Conservation (phyloP, 495 filamentous ascomycete species). For the Lophiostoma macrostomum region DNA sequence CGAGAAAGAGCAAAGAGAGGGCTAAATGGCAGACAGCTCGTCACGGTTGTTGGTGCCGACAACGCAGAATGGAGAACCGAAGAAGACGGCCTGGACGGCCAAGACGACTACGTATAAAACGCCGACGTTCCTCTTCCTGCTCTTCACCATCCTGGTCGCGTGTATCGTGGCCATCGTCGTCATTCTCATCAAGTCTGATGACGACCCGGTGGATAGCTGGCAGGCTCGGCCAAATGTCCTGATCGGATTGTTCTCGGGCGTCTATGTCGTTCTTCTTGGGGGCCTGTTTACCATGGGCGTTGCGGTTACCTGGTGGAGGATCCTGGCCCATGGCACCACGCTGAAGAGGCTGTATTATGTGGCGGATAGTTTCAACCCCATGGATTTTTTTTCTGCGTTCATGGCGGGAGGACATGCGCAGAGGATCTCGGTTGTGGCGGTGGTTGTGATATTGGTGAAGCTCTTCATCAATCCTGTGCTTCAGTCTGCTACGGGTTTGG, state of each 20-base stretch:
- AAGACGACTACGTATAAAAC: conserved; percentile 9
- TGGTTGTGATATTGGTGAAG: conserved; percentile 12
- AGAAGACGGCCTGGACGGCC: neutral
- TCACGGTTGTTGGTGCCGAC: conserved; percentile 9
- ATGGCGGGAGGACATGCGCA: conserved; percentile 17
- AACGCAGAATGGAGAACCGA: conserved; percentile 4
- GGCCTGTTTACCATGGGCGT: conserved; percentile 14
- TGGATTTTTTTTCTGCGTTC: conserved; percentile 14
- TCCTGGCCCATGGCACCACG: conserved; percentile 21
- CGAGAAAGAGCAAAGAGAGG: neutral
- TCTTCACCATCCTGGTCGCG: neutral
- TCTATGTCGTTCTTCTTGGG: conserved; percentile 14
- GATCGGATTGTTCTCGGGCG: conserved; percentile 2
- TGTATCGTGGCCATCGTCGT: neutral
- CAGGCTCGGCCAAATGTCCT: conserved; percentile 3
- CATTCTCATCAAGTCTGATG: conserved; percentile 2
- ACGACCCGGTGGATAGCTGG: conserved; percentile 4
- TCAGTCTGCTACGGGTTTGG: conserved; percentile 11
- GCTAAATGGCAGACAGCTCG: conserved; percentile 11
- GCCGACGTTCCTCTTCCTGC: neutral
- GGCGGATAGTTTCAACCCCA: conserved; percentile 1
- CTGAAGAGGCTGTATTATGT: conserved; percentile 24
- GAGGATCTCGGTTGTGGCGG: conserved; percentile 12
- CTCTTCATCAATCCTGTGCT: conserved; percentile 9
- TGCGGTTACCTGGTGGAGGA: conserved; percentile 30